Evolutionary conservation across 23 red algal genomes (phyloP), one percentile per base, ranked within the genome.

Genomic region (Gracilariopsis chorda): DNA sequence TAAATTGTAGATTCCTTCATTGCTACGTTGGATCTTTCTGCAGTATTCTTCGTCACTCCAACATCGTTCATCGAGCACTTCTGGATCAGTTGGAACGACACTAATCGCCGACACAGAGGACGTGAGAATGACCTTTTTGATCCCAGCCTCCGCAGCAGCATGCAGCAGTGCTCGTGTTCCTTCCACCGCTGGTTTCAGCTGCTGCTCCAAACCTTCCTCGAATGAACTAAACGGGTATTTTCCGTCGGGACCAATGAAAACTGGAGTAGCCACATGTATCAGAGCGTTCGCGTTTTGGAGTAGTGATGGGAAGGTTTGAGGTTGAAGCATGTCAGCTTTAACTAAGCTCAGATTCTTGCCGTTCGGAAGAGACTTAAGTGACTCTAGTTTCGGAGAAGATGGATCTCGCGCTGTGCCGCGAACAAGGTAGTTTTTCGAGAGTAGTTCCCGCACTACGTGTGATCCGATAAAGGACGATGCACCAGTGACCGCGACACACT

Each of bases 81-180:
- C 17, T 4, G 59, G 39, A 4, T 59, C 30, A 24, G 33, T 40
- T 29, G 78, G 34, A 14, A 46, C 32, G 10, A 65, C 32, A 37
- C 53, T 63, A 30, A 83, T 83, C 47, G 78, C 78, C 49, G 37
- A 57, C 8, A 55, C 59, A n/a, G 78, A 83, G 39, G 78, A 83
- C 7, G 78, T 83, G 17, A 83, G 59, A 39, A 83, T 55, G 11
- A 83, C 43, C 62, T 36, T 63, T 24, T 30, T 57, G 28, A 83
- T 53, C 16, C 78, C 78, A n/a, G 59, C 78, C 62, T 83, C 55
- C 19, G 78, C 78, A 9, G 78, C 78, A 3, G 59, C 51, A 5
- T 47, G 53, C 28, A 83, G 55, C 14, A 83, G 59, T 29, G 34
- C 30, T 33, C 53, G 39, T 4, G 78, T 83, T 63, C 78, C 78